Conservation (phyloP, 768 basidiomycete species). For the Aureoboletus auriporus region DNA sequence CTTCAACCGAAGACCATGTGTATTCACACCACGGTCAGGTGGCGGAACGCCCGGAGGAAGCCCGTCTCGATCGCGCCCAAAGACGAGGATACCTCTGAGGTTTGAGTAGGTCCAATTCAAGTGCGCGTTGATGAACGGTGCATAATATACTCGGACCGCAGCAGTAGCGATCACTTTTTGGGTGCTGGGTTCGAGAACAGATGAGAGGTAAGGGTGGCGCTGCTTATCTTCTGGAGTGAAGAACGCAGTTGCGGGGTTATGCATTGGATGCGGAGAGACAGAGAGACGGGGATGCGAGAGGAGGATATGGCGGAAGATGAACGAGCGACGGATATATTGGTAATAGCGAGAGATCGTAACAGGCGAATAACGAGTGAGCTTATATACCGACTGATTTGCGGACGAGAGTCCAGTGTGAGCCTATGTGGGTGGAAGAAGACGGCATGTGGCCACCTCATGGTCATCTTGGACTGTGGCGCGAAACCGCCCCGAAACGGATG, state of each 20-base stretch:
- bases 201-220: slow-evolving; percentile 36
- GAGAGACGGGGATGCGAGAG: neutral
- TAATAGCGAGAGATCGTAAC: slow-evolving; percentile 14
- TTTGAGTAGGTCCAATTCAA: slow-evolving; percentile 58
- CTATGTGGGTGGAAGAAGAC: slow-evolving; percentile 25
- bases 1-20: slow-evolving; percentile 26
- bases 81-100: slow-evolving; percentile 56
- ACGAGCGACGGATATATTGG: slow-evolving; percentile 13
- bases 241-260: slow-evolving; percentile 28
- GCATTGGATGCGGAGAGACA: slow-evolving; percentile 19
- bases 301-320: slow-evolving; percentile 9
- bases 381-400: slow-evolving; percentile 32
- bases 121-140: slow-evolving; percentile 43
- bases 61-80: slow-evolving; percentile 37
- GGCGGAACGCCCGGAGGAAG: slow-evolving; percentile 20
- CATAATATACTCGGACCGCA: slow-evolving; percentile 58
- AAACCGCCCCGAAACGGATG: slow-evolving; percentile 27
- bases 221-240: slow-evolving; percentile 37
- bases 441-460: slow-evolving; percentile 35
- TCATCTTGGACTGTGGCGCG: slow-evolving; percentile 30
- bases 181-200: slow-evolving; percentile 35
- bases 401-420: slow-evolving; percentile 19
- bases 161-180: slow-evolving; percentile 53
- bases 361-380: slow-evolving; percentile 14
- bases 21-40: slow-evolving; percentile 15